Evolutionary conservation across 2,329 filamentous ascomycete species (phyloP).

Genomic region (Metarhizium anisopliae): DNA sequence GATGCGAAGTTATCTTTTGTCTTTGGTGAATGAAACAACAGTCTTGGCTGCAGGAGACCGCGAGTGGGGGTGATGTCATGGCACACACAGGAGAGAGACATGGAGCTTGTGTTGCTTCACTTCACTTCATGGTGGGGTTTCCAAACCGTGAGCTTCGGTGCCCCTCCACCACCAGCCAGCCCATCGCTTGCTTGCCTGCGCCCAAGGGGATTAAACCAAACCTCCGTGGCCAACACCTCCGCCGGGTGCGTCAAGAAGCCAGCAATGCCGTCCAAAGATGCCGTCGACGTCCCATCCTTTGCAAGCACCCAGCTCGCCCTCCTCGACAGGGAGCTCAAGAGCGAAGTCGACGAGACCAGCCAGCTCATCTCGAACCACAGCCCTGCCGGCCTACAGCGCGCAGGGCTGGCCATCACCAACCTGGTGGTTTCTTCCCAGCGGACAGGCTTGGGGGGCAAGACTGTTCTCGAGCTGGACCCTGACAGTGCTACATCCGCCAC

Average conservation of each 20-base stretch:
- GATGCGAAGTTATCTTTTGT: too few relatives aligned
- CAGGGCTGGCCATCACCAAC: constrained; percentile 72
- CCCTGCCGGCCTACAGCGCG: constrained; percentile 61
- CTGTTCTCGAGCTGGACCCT: constrained; percentile 68
- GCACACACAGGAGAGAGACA: too few relatives aligned
- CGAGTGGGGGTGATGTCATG: too few relatives aligned
- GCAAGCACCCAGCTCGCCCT: constrained; percentile 62
- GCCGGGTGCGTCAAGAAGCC: background rate
- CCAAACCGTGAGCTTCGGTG: too few relatives aligned
- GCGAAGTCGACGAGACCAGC: constrained; percentile 63
- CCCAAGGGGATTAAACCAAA: background rate
- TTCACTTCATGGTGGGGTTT: too few relatives aligned
- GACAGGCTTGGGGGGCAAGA: constrained; percentile 86
- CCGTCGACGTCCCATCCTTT: constrained; percentile 59
- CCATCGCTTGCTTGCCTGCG: background rate
- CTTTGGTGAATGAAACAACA: too few relatives aligned
- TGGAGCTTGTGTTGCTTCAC: too few relatives aligned
- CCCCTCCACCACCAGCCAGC: too few relatives aligned
- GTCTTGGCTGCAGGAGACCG: too few relatives aligned
- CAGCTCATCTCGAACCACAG: constrained; percentile 58
- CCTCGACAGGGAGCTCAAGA: constrained; percentile 60
- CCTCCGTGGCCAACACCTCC: background rate
- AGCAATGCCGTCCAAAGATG: constrained; percentile 28
- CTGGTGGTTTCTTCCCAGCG: constrained; percentile 66
- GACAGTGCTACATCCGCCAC: constrained; percentile 57